Percentiles rank a stretch among this genome's conserved stretches.
phyloP scores from a whole-genome alignment of 2,329 filamentous ascomycete genomes.

The Trichoderma sp. region DNA sequence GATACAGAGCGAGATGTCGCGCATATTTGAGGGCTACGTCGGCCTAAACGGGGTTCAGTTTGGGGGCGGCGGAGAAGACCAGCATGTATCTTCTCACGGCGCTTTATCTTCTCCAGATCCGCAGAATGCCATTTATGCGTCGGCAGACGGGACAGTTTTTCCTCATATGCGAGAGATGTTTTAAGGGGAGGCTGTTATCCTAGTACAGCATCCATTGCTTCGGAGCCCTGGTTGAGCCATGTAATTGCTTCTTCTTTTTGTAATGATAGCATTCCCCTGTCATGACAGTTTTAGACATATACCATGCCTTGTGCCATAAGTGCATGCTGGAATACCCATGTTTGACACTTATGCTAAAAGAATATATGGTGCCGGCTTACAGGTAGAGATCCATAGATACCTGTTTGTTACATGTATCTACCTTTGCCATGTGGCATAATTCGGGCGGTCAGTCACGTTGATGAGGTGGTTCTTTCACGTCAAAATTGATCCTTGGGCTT shows the following conservation, averaged over 20 bases:
- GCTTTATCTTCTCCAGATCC: conserved; percentile 27
- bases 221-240: background rate
- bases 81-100: conserved; percentile 24
- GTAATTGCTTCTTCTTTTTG: background rate
- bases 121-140: conserved; percentile 25
- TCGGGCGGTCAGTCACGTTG: background rate
- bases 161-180: conserved; percentile 39
- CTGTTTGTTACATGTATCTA: background rate
- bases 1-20: conserved; percentile 54
- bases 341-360: background rate
- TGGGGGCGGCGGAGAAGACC: conserved; percentile 27
- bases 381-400: background rate
- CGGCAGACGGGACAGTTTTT: conserved; percentile 35
- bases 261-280: background rate
- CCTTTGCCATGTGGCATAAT: background rate
- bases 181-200: conserved; percentile 19
- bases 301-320: background rate
- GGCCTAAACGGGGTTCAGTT: conserved; percentile 36
- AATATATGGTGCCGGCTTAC: background rate
- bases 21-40: conserved; percentile 42
- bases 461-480: background rate
- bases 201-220: background rate
- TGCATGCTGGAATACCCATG: background rate
- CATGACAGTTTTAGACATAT: background rate
- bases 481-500: background rate